Evolutionary conservation across 2,329 filamentous ascomycete genomes (phyloP), one percentile per base, ranked within the genome.

Genomic region (Penicillium capsulatum): DNA sequence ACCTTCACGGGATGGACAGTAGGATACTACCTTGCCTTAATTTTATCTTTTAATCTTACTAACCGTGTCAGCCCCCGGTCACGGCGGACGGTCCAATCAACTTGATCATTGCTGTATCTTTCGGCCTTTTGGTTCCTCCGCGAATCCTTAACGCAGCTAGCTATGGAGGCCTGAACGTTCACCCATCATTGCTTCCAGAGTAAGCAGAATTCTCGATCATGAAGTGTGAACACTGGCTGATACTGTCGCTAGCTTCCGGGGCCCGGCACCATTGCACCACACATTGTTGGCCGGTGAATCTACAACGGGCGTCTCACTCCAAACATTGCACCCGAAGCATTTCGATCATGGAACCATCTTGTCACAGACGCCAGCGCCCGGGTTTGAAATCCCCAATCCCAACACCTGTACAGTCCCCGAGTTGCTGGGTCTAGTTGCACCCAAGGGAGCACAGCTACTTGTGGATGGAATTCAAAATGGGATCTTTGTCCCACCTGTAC

Each of bases 131-230:
- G 45, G 82, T 98, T 1, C 92, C 92, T 1, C 74, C 76, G 1
- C 76, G 87, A 3, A 79, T 97, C 11, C 71, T 98, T 15, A 69
- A 70, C 15, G 68, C 68, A 1, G 79, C 85, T 16, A 79, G 77
- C 53, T 95, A 94, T 66, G 90, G 90, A 30, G 92, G 92, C 0
- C 68, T 98, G 3, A 98, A 98, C 64, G 76, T 98, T 2, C 92
- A 98, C 58, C 92, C 92, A 1, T 97, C 91, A 1, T 68, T 96
- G 17, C 76, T 98, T 10, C 91, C 90, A 3, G 84, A 92, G 81
- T 86, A 71, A 51, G 72, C 59, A 5, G 24, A 16, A n/a, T 19
- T 31, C 29, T 6, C 6, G 4, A 17, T 16, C 11, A 17, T 3
- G 11, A n/a, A 3, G 3, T 14, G 15, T 19, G 22, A 13, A 22